A percentile compares a stretch with the other conserved stretches of the same genome.
phyloP scores from a whole-genome alignment of 169 alveolate species.

The Plasmodium reichenowi region DNA sequence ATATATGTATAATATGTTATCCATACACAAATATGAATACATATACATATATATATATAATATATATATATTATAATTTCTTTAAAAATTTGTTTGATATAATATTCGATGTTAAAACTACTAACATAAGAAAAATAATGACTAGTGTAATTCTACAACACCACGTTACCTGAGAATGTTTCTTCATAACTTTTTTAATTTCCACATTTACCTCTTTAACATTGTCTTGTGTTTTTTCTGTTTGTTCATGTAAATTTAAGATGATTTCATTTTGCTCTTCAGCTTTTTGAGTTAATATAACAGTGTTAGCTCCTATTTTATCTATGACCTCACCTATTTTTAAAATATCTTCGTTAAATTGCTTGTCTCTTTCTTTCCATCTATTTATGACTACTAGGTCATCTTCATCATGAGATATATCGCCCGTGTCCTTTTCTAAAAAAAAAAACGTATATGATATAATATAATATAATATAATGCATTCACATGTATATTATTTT shows the following conservation, averaged over 20 bases:
- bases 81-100: slow-evolving; percentile 43
- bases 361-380: slow-evolving; percentile 83
- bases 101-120: slow-evolving; percentile 25
- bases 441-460: neutral
- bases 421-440: slow-evolving; percentile 71
- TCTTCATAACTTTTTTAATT: slow-evolving; percentile 58
- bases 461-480: neutral
- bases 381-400: slow-evolving; percentile 79
- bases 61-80: slow-evolving; percentile 10
- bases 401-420: slow-evolving; percentile 70
- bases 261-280: slow-evolving; percentile 65
- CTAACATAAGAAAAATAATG: slow-evolving; percentile 27
- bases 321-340: slow-evolving; percentile 87
- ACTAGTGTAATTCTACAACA: slow-evolving; percentile 58
- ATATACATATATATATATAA: too few relatives aligned
- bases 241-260: slow-evolving; percentile 78
- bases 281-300: slow-evolving; percentile 44
- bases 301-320: slow-evolving; percentile 80
- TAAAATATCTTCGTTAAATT: slow-evolving; percentile 82
- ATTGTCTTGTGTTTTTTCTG: slow-evolving; percentile 78
- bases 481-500: neutral
- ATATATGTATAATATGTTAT: too few relatives aligned
- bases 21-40: too few relatives aligned
- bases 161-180: slow-evolving; percentile 64
- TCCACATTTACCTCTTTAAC: slow-evolving; percentile 72